Percentiles rank a stretch among this genome's conserved stretches.
Evolutionary conservation across 1,139 yeast species (phyloP).

Genomic region (Zhuliangozyma blackwelliae): DNA sequence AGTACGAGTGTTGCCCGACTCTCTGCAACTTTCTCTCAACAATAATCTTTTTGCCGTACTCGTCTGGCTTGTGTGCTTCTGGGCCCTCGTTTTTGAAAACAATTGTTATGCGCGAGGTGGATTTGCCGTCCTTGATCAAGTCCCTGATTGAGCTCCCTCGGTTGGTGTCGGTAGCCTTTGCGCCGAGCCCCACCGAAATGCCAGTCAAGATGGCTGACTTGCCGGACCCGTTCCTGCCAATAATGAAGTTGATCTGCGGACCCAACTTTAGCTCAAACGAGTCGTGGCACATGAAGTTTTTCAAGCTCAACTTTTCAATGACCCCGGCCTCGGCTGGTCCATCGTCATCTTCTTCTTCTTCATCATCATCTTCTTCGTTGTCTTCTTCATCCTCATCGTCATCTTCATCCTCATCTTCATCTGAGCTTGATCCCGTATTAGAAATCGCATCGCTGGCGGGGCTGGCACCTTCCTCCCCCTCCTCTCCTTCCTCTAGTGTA

Average conservation of each 20-base stretch:
- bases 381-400: not conserved
- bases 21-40: constrained; percentile 67
- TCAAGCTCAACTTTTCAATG: constrained; percentile 52
- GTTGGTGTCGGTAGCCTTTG: constrained; percentile 85
- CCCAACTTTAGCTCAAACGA: constrained; percentile 74
- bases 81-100: constrained; percentile 59
- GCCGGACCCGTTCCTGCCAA: constrained; percentile 95
- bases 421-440: not conserved
- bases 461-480: too few relatives aligned
- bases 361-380: constrained; percentile 6
- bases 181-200: constrained; percentile 88
- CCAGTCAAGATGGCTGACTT: constrained; percentile 92
- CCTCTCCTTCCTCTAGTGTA: too few relatives aligned
- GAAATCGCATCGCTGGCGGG: too few relatives aligned
- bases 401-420: constrained; percentile 1
- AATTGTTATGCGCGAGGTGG: constrained; percentile 58
- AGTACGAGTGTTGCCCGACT: constrained; percentile 47
- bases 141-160: constrained; percentile 71
- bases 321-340: constrained; percentile 48
- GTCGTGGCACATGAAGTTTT: constrained; percentile 82
- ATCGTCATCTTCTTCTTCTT: constrained; percentile 1
- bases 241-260: constrained; percentile 82
- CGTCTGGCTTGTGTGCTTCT: constrained; percentile 60
- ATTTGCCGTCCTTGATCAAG: constrained; percentile 74
- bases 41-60: constrained; percentile 63